phyloP scores from a whole-genome alignment of 495 filamentous ascomycete species.

The Stereocaulon alpinum region DNA sequence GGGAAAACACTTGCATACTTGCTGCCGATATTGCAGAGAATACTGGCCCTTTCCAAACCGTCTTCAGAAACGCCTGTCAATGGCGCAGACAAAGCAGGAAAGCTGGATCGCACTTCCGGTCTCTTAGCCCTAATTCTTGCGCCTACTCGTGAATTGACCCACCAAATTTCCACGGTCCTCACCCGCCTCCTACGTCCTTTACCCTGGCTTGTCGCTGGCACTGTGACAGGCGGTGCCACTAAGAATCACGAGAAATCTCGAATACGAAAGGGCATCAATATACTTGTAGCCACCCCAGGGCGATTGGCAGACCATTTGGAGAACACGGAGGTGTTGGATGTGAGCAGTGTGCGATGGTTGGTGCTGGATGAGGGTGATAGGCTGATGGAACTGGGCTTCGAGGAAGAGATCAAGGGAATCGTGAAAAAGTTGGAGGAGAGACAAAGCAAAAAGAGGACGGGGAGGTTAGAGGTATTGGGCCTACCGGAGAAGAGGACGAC shows the following conservation, averaged over 20 bases:
- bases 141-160: conserved; percentile 84
- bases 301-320: conserved; percentile 82
- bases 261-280: conserved; percentile 85
- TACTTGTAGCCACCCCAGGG: conserved; percentile 88
- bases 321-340: conserved; percentile 78
- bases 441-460: conserved; percentile 31
- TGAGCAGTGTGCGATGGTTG: conserved; percentile 84
- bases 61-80: conserved; percentile 19
- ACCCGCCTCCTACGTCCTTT: conserved; percentile 73
- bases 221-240: conserved; percentile 91
- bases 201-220: conserved; percentile 82
- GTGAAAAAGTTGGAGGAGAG: conserved; percentile 54
- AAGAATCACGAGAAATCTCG: conserved; percentile 95
- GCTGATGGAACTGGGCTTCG: conserved; percentile 94
- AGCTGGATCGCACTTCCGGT: conserved; percentile 55
- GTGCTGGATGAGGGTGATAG: conserved; percentile 93
- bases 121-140: conserved; percentile 86
- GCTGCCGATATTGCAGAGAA: conserved; percentile 78
- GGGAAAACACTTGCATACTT: conserved; percentile 95
- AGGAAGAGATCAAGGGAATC: conserved; percentile 74
- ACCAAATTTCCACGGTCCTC: conserved; percentile 80
- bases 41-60: conserved; percentile 59
- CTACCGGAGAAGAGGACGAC: conserved; percentile 73
- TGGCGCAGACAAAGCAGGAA: conserved; percentile 24
- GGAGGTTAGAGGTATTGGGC: conserved; percentile 21